Conservation (phyloP, 495 filamentous ascomycete species). For the Bombardia bombarda region DNA sequence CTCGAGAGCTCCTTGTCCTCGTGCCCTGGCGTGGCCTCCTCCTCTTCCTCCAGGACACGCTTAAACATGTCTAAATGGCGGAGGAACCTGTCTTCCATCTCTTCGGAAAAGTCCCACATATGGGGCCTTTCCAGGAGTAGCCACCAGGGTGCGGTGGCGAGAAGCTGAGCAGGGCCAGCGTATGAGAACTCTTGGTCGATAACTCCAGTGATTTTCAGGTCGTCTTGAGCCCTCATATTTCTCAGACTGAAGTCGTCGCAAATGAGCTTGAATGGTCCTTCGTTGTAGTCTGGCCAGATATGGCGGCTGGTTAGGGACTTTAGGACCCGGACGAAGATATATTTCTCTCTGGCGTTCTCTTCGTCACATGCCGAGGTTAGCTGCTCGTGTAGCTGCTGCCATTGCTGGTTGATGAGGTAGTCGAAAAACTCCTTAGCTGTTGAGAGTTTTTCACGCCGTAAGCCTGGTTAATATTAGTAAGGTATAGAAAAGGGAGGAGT, state of each 20-base stretch:
- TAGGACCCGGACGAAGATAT: background rate
- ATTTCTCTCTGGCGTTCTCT: background rate
- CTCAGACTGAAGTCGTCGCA: background rate
- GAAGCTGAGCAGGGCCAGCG: background rate
- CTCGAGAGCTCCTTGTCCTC: background rate
- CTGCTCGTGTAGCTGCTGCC: background rate
- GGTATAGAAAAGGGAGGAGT: background rate
- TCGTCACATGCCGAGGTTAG: background rate
- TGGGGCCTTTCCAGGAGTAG: conserved; percentile 1
- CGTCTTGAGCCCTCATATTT: background rate
- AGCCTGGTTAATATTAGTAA: background rate
- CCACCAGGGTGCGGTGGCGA: background rate
- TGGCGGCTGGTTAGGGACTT: background rate
- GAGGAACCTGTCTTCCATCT: background rate
- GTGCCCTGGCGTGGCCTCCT: background rate
- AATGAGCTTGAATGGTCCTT: background rate
- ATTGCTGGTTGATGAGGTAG: background rate
- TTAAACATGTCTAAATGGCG: background rate
- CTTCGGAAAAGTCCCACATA: background rate
- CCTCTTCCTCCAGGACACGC: background rate
- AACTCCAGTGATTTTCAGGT: background rate
- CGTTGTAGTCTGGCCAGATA: background rate
- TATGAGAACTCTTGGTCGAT: background rate
- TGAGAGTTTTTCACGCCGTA: background rate
- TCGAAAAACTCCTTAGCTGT: conserved; percentile 1